These are phyloP conservation scores for Ustulina deusta DNA, from an alignment of 2,329 filamentous ascomycete species.

Conservation along the genomic window DNA sequence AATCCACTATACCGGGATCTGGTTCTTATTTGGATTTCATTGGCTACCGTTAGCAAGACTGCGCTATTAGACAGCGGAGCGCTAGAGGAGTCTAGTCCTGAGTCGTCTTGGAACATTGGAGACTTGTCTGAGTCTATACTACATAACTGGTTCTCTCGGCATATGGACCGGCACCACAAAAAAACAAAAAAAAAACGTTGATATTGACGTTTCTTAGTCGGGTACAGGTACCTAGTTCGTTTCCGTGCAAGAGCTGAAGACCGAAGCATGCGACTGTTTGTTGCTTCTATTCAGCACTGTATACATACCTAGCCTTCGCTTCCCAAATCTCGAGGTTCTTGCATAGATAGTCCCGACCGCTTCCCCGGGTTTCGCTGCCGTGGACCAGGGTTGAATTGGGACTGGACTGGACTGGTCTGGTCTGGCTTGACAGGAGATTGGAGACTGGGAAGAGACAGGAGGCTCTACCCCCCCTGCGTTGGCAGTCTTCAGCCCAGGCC, in stretches of 20 bases:
- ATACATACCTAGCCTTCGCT: not conserved
- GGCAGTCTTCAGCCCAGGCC: slow-evolving; percentile 32
- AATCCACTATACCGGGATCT: slow-evolving; percentile 26
- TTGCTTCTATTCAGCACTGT: slow-evolving; percentile 6
- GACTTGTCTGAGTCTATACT: slow-evolving; percentile 30
- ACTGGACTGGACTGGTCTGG: slow-evolving; percentile 13
- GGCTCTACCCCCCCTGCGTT: slow-evolving; percentile 33
- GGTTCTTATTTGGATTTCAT: slow-evolving; percentile 13
- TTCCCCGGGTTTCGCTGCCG: slow-evolving; percentile 25
- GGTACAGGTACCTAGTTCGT: slow-evolving; percentile 23
- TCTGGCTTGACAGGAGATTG: slow-evolving; percentile 27
- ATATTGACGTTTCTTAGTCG: slow-evolving; percentile 34
- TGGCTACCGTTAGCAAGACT: slow-evolving; percentile 29
- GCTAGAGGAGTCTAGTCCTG: slow-evolving; percentile 31
- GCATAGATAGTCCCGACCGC: slow-evolving; percentile 9
- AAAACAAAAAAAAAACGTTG: slow-evolving; percentile 37
- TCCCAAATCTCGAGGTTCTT: not conserved
- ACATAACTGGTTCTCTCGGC: slow-evolving; percentile 32
- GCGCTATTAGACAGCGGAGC: slow-evolving; percentile 26
- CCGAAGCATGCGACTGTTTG: slow-evolving; percentile 16
- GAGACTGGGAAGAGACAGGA: slow-evolving; percentile 32
- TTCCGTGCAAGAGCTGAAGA: slow-evolving; percentile 23
- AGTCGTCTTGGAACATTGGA: slow-evolving; percentile 36
- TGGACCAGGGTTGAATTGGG: slow-evolving; percentile 24
- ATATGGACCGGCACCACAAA: slow-evolving; percentile 35